Evolutionary conservation across 192 early-diverging fungal genomes (phyloP).

Genomic region (Pilaira anomala): DNA sequence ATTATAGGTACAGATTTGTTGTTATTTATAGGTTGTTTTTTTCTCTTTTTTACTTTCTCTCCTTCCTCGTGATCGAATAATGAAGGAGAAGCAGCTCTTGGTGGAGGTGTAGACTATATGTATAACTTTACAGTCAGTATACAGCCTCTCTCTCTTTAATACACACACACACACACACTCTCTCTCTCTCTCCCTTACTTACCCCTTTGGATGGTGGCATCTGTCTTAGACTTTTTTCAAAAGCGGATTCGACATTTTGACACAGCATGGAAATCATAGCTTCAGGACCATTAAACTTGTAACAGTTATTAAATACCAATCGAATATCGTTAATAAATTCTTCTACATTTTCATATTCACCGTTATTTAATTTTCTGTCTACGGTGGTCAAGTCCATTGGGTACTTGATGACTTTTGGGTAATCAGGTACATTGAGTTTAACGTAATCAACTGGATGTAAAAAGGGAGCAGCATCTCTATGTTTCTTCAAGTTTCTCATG

Average conservation of each 20-base stretch:
- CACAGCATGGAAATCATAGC: conserved; percentile 66
- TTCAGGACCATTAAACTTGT: conserved; percentile 75
- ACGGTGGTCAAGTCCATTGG: conserved; percentile 83
- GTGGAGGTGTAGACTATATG: conserved; percentile 12
- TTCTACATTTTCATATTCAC: conserved; percentile 60
- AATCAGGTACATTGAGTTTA: conserved; percentile 77
- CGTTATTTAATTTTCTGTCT: conserved; percentile 61
- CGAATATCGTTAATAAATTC: conserved; percentile 67
- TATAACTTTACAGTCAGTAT: not conserved
- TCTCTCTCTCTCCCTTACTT: not conserved
- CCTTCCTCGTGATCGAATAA: conserved; percentile 5
- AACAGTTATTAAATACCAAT: conserved; percentile 78
- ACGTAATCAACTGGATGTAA: conserved; percentile 77
- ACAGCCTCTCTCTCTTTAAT: too few relatives aligned
- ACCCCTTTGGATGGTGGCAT: conserved; percentile 63
- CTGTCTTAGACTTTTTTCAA: conserved; percentile 65
- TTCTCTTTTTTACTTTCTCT: conserved; percentile 9
- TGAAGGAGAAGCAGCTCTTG: conserved; percentile 17
- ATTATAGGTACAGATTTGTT: too few relatives aligned
- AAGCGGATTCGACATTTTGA: conserved; percentile 65
- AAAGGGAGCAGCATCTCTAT: conserved; percentile 86
- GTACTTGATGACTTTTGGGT: conserved; percentile 63
- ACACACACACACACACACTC: not conserved
- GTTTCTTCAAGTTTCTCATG: conserved; percentile 69
- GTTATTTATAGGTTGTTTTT: not conserved